These are phyloP conservation scores for Mariannaea elegans DNA, from an alignment of 2,329 filamentous ascomycete genomes.

Conservation along the genomic window DNA sequence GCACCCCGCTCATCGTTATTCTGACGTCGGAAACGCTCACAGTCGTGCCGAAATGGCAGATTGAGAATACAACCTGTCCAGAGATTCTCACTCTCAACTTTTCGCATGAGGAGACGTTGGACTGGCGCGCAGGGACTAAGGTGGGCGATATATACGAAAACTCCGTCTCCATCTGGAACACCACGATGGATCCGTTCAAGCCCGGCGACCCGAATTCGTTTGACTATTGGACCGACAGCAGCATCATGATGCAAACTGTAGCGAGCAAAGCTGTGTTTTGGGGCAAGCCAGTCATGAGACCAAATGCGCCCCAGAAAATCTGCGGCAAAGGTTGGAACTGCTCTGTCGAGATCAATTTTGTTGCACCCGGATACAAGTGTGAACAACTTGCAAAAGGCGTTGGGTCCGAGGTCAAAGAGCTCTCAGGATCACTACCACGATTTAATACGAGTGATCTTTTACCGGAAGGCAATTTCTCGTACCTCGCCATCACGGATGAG, in stretches of 20 bases:
- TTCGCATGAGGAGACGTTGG: constrained; percentile 26
- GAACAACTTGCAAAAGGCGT: constrained; percentile 26
- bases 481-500: constrained; percentile 28
- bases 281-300: constrained; percentile 30
- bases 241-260: constrained; percentile 30
- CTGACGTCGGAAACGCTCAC: constrained; percentile 38
- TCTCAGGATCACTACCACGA: constrained; percentile 28
- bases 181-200: constrained; percentile 10
- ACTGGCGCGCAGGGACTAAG: constrained; percentile 26
- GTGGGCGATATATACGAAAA: constrained; percentile 25
- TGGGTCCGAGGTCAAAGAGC: constrained; percentile 21
- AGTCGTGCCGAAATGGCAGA: constrained; percentile 19
- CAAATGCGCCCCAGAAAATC: constrained; percentile 26
- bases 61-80: constrained; percentile 28
- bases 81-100: constrained; percentile 40
- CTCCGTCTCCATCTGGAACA: constrained; percentile 34
- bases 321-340: constrained; percentile 40
- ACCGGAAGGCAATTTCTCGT: constrained; percentile 33
- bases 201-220: constrained; percentile 27
- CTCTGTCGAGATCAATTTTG: constrained; percentile 33
- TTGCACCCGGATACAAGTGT: constrained; percentile 36
- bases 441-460: constrained; percentile 32
- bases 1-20: constrained; percentile 38
- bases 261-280: constrained; percentile 32
- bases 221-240: constrained; percentile 34